A percentile compares a stretch with the other conserved stretches of the same genome.
Conservation (phyloP, 2,329 filamentous ascomycete species). For the Diaporthe sp. region DNA sequence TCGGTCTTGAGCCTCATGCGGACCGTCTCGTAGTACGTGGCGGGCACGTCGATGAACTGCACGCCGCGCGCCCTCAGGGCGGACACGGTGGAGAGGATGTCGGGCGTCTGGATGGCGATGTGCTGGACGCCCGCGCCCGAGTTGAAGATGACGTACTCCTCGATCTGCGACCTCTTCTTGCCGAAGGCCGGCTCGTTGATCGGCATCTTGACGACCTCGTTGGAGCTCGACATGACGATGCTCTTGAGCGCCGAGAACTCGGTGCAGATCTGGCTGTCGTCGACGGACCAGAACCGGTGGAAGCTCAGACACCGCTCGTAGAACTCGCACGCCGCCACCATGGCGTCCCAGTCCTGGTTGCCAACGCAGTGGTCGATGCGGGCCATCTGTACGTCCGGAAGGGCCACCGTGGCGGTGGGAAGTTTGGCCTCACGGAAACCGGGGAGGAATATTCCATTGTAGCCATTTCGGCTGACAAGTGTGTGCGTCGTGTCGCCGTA, state of each 20-base stretch:
- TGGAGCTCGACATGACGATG: constrained; percentile 85
- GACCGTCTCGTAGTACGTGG: constrained; percentile 88
- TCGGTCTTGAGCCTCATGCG: constrained; percentile 75
- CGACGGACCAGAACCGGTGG: constrained; percentile 97
- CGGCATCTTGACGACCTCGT: constrained; percentile 94
- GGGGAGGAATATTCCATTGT: constrained; percentile 83
- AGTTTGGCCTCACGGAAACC: constrained; percentile 73
- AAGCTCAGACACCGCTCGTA: constrained; percentile 93
- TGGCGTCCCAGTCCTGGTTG: constrained; percentile 95
- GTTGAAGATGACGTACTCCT: constrained; percentile 93
- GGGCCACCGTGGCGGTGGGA: constrained; percentile 49
- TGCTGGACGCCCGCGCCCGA: constrained; percentile 91
- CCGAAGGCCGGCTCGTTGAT: constrained; percentile 95
- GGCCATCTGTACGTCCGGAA: constrained; percentile 75
- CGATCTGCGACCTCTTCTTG: constrained; percentile 93
- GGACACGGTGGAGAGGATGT: constrained; percentile 82
- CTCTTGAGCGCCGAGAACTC: constrained; percentile 90
- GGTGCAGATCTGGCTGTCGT: constrained; percentile 92
- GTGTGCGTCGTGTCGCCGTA: constrained; percentile 98
- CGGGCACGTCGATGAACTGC: constrained; percentile 90
- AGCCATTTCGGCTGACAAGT: constrained; percentile 78
- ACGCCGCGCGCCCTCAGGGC: constrained; percentile 87
- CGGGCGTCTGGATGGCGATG: constrained; percentile 83
- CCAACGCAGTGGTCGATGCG: constrained; percentile 97
- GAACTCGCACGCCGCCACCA: constrained; percentile 74